phyloP scores from a whole-genome alignment of 345 rosid species.

The Eucalyptus albens region DNA sequence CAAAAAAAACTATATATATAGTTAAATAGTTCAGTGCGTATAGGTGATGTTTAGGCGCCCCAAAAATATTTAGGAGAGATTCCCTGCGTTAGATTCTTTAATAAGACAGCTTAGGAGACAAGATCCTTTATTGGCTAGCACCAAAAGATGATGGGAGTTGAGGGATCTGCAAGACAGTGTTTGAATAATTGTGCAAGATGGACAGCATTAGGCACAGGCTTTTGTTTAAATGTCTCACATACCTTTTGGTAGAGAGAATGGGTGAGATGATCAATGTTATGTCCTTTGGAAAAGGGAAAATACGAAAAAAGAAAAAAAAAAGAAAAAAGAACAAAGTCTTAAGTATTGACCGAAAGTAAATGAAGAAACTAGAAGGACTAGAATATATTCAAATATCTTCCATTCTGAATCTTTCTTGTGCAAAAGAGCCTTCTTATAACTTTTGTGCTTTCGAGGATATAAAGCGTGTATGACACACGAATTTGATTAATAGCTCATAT shows the following conservation, averaged over 20 bases:
- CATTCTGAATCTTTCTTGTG: not conserved
- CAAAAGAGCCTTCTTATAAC: not conserved
- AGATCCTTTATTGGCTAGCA: not conserved
- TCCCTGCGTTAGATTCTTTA: not conserved
- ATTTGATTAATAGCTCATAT: not conserved
- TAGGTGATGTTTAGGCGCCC: not conserved
- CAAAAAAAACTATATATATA: not conserved
- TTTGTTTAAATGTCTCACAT: not conserved
- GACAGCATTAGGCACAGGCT: not conserved
- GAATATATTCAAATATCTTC: not conserved
- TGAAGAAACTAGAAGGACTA: not conserved
- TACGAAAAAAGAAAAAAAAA: not conserved
- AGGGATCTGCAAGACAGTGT: not conserved
- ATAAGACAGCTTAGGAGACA: not conserved
- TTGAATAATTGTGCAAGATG: not conserved
- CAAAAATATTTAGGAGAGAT: not conserved
- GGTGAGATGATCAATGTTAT: not conserved
- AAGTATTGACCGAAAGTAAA: not conserved
- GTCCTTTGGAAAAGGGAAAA: not conserved
- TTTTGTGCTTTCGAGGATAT: not conserved
- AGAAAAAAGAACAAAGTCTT: not conserved
- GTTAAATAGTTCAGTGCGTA: not conserved
- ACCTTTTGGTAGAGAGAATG: not conserved
- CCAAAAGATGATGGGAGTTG: not conserved
- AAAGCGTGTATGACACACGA: not conserved